Conservation (phyloP, 192 early-diverging fungal genomes). For the Coemansia sp. region DNA sequence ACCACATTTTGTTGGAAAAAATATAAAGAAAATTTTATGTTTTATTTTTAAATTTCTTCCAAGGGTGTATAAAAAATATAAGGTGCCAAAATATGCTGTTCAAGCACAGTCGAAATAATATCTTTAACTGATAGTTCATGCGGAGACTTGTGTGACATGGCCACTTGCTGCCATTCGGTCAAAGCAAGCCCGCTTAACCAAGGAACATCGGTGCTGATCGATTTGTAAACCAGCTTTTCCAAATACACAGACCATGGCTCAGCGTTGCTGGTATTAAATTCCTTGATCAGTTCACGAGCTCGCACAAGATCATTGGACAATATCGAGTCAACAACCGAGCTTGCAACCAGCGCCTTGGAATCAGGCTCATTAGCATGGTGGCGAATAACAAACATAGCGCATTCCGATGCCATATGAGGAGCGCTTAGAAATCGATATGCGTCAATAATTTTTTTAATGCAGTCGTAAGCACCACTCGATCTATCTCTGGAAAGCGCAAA, state of each 20-base stretch:
- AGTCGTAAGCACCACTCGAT: conserved; percentile 3
- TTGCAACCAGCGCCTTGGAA: conserved; percentile 14
- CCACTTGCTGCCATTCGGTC: conserved; percentile 10
- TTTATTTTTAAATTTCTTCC: neutral
- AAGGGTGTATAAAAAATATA: neutral
- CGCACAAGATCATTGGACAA: conserved; percentile 22
- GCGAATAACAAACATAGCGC: conserved; percentile 27
- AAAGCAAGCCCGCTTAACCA: conserved; percentile 23
- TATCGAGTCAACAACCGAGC: conserved; percentile 16
- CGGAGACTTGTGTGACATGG: neutral
- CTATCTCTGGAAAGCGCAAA: conserved; percentile 22
- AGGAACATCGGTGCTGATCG: conserved; percentile 6
- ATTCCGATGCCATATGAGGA: conserved; percentile 23
- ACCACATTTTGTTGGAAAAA: too few relatives aligned
- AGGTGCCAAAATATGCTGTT: conserved; percentile 7
- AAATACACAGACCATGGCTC: conserved; percentile 43
- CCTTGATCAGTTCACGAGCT: conserved; percentile 13
- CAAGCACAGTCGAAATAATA: neutral
- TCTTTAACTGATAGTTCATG: neutral
- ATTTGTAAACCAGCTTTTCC: conserved; percentile 15
- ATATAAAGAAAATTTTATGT: too few relatives aligned
- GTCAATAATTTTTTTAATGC: neutral
- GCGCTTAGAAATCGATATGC: conserved; percentile 5
- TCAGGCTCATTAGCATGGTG: conserved; percentile 23
- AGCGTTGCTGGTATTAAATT: conserved; percentile 1